A percentile compares a stretch with the other conserved stretches of the same genome.
Evolutionary conservation across 345 rosid genomes (phyloP).

Genomic region (Adansonia digitata): DNA sequence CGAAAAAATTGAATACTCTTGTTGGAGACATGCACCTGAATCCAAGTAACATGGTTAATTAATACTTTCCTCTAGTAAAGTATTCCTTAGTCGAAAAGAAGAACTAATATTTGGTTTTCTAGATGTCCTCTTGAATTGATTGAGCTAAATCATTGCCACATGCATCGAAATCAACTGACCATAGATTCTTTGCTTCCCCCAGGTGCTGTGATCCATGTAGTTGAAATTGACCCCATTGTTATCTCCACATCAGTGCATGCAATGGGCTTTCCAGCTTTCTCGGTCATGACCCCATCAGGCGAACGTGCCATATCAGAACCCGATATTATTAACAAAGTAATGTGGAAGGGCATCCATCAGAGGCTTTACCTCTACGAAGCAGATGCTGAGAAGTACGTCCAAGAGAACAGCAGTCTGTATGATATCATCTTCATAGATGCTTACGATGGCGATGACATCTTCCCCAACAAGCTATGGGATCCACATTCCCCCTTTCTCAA

Average conservation of each 20-base stretch:
- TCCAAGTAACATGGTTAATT: too few species aligned
- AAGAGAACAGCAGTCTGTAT: slow-evolving; percentile 35
- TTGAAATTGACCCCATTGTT: slow-evolving; percentile 83
- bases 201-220: slow-evolving; percentile 71
- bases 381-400: slow-evolving; percentile 72
- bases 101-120: too few species aligned
- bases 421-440: slow-evolving; percentile 88
- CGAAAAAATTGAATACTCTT: too few species aligned
- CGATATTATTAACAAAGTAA: slow-evolving; percentile 39
- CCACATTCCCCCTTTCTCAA: slow-evolving; percentile 57
- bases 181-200: slow-evolving; percentile 9
- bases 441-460: slow-evolving; percentile 86
- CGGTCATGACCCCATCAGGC: slow-evolving; percentile 42
- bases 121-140: too few species aligned
- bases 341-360: slow-evolving; percentile 88
- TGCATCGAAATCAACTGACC: not conserved
- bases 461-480: slow-evolving; percentile 81
- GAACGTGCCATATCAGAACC: slow-evolving; percentile 43
- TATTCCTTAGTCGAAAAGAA: too few species aligned
- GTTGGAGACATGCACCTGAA: too few species aligned
- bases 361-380: slow-evolving; percentile 68
- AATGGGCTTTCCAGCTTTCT: slow-evolving; percentile 90
- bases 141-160: not conserved
- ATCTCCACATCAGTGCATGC: slow-evolving; percentile 65
- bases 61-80: too few species aligned